Evolutionary conservation across 202 grass and related monocot genomes (phyloP).

Genomic region (Alloteropsis angusta): DNA sequence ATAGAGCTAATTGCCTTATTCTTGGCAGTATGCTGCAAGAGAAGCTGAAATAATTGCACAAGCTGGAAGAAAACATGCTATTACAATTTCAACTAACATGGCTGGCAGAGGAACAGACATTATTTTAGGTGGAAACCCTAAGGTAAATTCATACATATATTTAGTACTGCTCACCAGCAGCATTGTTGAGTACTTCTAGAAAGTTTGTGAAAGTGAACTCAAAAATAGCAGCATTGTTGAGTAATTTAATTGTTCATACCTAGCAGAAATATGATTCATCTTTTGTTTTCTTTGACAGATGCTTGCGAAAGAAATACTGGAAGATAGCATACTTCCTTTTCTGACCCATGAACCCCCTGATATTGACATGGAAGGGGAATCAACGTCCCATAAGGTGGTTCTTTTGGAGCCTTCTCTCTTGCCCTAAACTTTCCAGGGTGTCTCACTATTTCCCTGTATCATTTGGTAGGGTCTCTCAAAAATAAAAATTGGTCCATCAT

Average conservation of each 20-base stretch:
- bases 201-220: neutral
- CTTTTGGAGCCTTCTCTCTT: neutral
- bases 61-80: slow-evolving; percentile 89
- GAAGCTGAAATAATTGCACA: slow-evolving; percentile 97
- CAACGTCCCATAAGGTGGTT: slow-evolving; percentile 58
- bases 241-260: neutral
- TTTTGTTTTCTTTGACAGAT: slow-evolving; percentile 39
- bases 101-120: slow-evolving; percentile 98
- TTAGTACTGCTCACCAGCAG: neutral
- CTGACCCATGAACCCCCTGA: slow-evolving; percentile 52
- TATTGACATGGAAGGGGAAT: slow-evolving; percentile 52
- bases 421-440: neutral
- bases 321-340: slow-evolving; percentile 85
- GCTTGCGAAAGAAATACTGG: slow-evolving; percentile 88
- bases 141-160: slow-evolving; percentile 44
- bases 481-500: slow-evolving; percentile 64
- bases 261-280: slow-evolving; percentile 6
- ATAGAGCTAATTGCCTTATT: slow-evolving; percentile 22
- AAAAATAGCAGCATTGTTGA: neutral
- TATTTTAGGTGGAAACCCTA: slow-evolving; percentile 95
- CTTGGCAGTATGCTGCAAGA: slow-evolving; percentile 79
- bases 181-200: neutral
- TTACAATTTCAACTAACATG: slow-evolving; percentile 99
- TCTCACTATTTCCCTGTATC: slow-evolving; percentile 13
- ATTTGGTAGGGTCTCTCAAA: slow-evolving; percentile 64